Evolutionary conservation across 225 moss, liverwort and hornwort species (phyloP).

Genomic region (Straminergon stramineum): DNA sequence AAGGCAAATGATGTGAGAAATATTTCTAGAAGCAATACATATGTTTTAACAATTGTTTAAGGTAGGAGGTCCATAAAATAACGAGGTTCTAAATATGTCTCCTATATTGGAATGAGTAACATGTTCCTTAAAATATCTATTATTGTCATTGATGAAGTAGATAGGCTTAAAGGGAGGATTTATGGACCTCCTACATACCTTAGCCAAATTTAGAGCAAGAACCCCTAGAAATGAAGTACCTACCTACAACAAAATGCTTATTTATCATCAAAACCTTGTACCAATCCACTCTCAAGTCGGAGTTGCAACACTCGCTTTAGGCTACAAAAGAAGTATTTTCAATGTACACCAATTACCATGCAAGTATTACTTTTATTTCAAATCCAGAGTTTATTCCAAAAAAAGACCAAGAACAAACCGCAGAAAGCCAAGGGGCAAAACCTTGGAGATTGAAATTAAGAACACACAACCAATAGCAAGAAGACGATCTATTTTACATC

Average conservation of each 20-base stretch:
- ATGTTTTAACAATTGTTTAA: neutral
- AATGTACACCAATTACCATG: neutral
- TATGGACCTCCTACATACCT: neutral
- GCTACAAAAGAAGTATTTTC: neutral
- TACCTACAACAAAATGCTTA: neutral
- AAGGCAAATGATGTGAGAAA: neutral
- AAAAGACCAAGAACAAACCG: no score
- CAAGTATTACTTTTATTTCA: no score
- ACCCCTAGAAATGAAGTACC: neutral
- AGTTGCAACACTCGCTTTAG: fast-evolving
- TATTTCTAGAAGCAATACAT: neutral
- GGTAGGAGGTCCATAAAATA: neutral
- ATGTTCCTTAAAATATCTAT: neutral
- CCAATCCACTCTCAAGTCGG: neutral
- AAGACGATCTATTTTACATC: no score
- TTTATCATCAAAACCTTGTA: neutral
- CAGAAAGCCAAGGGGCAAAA: no score
- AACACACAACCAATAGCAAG: no score
- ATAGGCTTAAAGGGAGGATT: fast-evolving
- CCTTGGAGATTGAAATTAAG: no score
- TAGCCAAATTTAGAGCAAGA: fast-evolving
- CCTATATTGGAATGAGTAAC: neutral
- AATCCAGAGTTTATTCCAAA: no score
- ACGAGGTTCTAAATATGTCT: fast-evolving
- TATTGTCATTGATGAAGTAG: neutral